Conservation (phyloP, 257 asterid genomes). For the Hygrophila difformis region DNA sequence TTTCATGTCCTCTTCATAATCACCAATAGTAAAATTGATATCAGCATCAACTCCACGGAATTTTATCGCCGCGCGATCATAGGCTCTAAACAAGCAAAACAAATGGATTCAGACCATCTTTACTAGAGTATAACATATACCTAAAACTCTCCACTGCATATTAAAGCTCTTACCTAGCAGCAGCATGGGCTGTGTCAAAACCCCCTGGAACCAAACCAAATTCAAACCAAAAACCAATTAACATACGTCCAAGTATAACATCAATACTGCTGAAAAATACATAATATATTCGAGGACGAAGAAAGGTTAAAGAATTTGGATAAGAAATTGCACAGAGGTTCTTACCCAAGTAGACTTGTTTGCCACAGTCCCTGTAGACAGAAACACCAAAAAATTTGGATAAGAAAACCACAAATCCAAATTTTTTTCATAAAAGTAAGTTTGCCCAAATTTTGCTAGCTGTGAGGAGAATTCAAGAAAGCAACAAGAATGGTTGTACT, state of each 20-base stretch:
- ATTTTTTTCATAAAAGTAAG: too few relatives aligned
- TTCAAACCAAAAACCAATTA: neutral
- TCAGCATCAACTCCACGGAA: slow-evolving; percentile 58
- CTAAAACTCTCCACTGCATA: neutral
- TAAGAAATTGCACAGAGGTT: neutral
- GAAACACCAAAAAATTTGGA: slow-evolving; percentile 15
- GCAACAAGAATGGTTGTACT: slow-evolving; percentile 6
- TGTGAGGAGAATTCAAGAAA: neutral
- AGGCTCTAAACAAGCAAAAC: slow-evolving; percentile 26
- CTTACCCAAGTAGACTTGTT: slow-evolving; percentile 67
- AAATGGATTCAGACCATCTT: slow-evolving; percentile 1
- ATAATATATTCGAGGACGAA: too few relatives aligned
- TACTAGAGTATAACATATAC: neutral
- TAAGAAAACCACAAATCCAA: neutral
- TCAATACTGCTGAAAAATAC: neutral
- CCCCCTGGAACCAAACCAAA: slow-evolving; percentile 47
- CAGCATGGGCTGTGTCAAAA: slow-evolving; percentile 67
- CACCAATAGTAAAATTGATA: slow-evolving; percentile 37
- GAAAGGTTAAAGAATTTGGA: neutral
- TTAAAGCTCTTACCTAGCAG: slow-evolving; percentile 44
- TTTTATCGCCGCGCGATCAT: slow-evolving; percentile 54
- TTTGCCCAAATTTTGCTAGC: too few relatives aligned
- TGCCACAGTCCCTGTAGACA: slow-evolving; percentile 66
- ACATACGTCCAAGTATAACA: neutral
- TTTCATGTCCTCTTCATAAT: slow-evolving; percentile 46